Evolutionary conservation across 768 basidiomycete genomes (phyloP), one percentile per base, ranked within the genome.

Genomic region (Phaffia tasmanica): DNA sequence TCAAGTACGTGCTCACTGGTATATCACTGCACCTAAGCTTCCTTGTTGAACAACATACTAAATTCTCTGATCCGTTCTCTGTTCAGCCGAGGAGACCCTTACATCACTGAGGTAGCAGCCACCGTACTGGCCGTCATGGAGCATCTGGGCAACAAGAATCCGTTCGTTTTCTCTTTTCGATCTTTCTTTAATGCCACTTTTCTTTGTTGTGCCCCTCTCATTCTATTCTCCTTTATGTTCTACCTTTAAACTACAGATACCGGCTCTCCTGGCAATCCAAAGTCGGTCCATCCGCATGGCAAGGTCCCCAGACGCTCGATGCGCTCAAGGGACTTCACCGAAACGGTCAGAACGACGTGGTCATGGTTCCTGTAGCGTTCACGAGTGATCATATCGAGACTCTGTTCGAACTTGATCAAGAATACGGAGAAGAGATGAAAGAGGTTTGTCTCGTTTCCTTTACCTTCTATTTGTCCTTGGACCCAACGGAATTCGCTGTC

Each of bases 321-420:
- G 88, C 92, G 55, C 79, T 99, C 74, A 90, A 95, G 70, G 80
- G 80, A 0, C 72, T 78, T 27, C 77, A 76, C 32, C 76, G 78
- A 73, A 73, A 73, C 30, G 79, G 79, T 30, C 70, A 78, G 65
- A 79, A 80, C 70, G 75, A 81, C 68, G 71, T 79, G 47, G 73
- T 97, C 64, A 79, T 98, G 49, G 84, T 99, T 8, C 95, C 95
- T 0, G 92, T 99, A 69, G 95, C 95, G 29, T 99, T 99, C 79
- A 99, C 95, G 18, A 92, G 87, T 75, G 95, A 99, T 77, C 95
- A 99, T 75, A 98, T 99, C 73, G 95, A 99, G 80, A 99, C 95
- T 27, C 80, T 99, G 59, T 98, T 88, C 73, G 95, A 99, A 79
- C 81, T 98, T 59, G 95, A 99, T 76, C 76, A 93, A 62, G 95